phyloP scores from a whole-genome alignment of 495 filamentous ascomycete genomes.

The Cryomyces minteri region DNA sequence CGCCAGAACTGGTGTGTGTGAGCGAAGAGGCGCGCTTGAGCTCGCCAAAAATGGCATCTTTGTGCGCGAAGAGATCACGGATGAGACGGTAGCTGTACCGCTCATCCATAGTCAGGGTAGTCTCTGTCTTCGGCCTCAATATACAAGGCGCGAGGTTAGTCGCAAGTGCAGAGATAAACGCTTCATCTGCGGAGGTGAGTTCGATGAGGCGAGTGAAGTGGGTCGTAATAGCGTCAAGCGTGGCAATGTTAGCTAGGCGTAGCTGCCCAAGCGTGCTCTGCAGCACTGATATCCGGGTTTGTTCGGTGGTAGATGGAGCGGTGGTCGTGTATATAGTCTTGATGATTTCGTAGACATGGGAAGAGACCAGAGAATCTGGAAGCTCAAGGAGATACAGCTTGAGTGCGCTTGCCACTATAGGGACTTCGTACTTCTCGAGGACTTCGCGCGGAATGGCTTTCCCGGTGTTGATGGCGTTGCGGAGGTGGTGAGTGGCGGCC shows the following conservation, averaged over 20 bases:
- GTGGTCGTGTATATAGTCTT: slow-evolving; percentile 88
- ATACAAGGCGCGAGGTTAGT: slow-evolving; percentile 70
- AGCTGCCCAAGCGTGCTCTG: slow-evolving; percentile 92
- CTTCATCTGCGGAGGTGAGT: slow-evolving; percentile 85
- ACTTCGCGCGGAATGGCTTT: slow-evolving; percentile 60
- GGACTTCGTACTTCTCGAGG: slow-evolving; percentile 73
- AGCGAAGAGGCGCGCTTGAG: slow-evolving; percentile 76
- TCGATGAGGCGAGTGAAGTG: slow-evolving; percentile 96
- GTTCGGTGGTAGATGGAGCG: slow-evolving; percentile 46
- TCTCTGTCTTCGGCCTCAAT: slow-evolving; percentile 70
- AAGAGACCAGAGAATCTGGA: slow-evolving; percentile 93
- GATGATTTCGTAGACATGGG: slow-evolving; percentile 96
- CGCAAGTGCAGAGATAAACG: slow-evolving; percentile 60
- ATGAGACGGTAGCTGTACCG: slow-evolving; percentile 83
- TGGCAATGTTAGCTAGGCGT: slow-evolving; percentile 92
- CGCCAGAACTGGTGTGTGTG: slow-evolving; percentile 33
- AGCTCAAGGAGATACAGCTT: slow-evolving; percentile 95
- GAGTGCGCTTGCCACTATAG: slow-evolving; percentile 80
- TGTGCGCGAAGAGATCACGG: slow-evolving; percentile 83
- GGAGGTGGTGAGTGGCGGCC: slow-evolving; percentile 65
- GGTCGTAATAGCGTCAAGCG: slow-evolving; percentile 92
- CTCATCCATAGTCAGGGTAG: slow-evolving; percentile 84
- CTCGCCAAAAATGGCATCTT: slow-evolving; percentile 87
- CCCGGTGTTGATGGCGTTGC: slow-evolving; percentile 69
- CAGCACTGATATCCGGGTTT: slow-evolving; percentile 69